Evolutionary conservation across 2,329 filamentous ascomycete species (phyloP), one percentile per base, ranked within the genome.

Genomic region (Aspergillus sp.): DNA sequence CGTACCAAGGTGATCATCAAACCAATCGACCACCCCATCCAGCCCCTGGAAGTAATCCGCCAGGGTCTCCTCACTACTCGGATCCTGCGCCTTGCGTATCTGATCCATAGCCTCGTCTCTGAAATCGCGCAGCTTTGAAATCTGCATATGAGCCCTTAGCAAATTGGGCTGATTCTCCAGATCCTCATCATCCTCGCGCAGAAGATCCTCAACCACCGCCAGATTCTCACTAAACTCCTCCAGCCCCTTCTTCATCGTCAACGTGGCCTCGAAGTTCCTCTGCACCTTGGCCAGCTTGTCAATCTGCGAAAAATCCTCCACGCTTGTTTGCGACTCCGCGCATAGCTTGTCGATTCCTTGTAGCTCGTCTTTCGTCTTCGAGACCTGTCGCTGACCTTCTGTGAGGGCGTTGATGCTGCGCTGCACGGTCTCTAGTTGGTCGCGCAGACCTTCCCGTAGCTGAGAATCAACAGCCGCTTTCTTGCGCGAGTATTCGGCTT

Each of bases 301-400:
- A 67, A 96, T 95, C 78, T 97, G 91, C 58, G 94, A 94, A 78
- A 99, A 98, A 81, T 99, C 95, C 72, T 91, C 89, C 72, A 99
- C 97, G 87, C 97, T 97, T 74, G 91, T 92, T 81, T 98, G 94
- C 57, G 93, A 93, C 79, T 99, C 96, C 65, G 93, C 92, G 80
- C 95, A 99, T 65, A 99, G 86, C 79, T 91, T 92, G 81, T 99
- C 95, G 71, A 99, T 98, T 79, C 94, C 96, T 83, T 96, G 92
- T 87, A 99, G 95, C 81, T 99, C 95, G 67, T 98, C 94, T 78
- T 96, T 97, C 79, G 97, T 97, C 70, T 90, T 87, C 73, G 91
- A 90, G 38, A 99, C 91, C 63, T 91, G 91, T 76, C 93, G 91
- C 78, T 98, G 93, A 59, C 93, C 93, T 73, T 97, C 92, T 48